Evolutionary conservation across 441 rosid genomes (phyloP).

Genomic region (Aquilaria agallochum): DNA sequence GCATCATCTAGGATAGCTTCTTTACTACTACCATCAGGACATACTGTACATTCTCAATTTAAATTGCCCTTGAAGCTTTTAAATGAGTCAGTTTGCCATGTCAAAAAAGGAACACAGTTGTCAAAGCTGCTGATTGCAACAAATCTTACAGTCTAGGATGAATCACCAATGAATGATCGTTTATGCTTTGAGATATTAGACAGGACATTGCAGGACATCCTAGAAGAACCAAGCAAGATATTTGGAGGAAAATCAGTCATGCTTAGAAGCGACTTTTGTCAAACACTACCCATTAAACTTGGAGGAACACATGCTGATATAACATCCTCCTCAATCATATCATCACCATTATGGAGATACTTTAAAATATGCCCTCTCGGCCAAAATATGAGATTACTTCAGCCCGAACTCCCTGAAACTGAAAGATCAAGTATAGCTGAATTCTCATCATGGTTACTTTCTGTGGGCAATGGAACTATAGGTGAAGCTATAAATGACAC

Average conservation of each 20-base stretch:
- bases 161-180: conserved; percentile 1
- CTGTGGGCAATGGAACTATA: too few species aligned
- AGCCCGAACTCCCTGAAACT: too few species aligned
- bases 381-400: neutral
- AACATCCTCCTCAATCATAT: neutral
- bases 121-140: neutral
- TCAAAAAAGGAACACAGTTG: neutral
- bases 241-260: neutral
- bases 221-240: neutral
- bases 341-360: neutral
- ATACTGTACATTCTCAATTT: neutral
- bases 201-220: neutral
- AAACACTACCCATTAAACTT: neutral
- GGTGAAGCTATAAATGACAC: too few species aligned
- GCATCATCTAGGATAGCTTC: conserved; percentile 2
- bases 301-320: neutral
- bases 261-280: neutral
- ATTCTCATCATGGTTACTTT: too few species aligned
- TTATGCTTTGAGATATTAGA: neutral
- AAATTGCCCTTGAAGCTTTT: neutral
- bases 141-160: neutral
- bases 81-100: neutral
- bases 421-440: too few species aligned
- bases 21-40: neutral
- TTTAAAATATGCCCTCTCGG: neutral